Base-by-base conservation (phyloP, 805 yeast genomes). In the Priceomyces medius region DNA sequence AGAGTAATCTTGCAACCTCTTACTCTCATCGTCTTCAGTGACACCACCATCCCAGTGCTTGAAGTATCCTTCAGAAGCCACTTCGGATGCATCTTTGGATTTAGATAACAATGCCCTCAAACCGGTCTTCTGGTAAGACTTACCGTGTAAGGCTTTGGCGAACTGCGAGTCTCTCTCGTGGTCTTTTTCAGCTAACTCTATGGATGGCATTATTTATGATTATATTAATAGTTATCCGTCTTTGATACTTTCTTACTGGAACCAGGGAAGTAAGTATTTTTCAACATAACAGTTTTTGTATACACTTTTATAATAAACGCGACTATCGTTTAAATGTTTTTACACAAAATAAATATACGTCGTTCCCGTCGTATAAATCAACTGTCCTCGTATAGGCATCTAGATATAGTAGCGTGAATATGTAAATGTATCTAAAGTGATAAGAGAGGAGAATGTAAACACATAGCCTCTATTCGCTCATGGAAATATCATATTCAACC, bases 41-140 rank as follows among this genome's bases (percentile, higher is more conserved):
- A 87, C 83, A 63, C 86, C 86, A 58, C 95, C 95, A 61, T 91
- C 96, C 98, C 98, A 91, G 71, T 89, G 95, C 73, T 88, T 87
- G 78, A 93, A 85, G 68, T 93, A 91, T 44, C 93, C 96, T 50
- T 80, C 83, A 50, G 81, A 81, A 40, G 97, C 97, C 38, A 83
- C 85, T 50, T 78, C 77, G 58, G 87, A 87, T 18, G 74, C 97
- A 35, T 75, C 75, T 51, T 80, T 79, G 67, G 88, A 77, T 73
- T 93, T 93, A 52, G 81, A 65, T 43, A 88, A 60, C 53, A 89
- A 75, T 23, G 97, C 96, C 26, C 77, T 59, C 49, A 88, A 70
- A 35, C 98, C 98, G 28, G 81, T 70, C 53, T 75, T 77, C 43
- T 77, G 61, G 53, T 78, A 83, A 32, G 80, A 78, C 37, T 83